Evolutionary conservation across 2,329 filamentous ascomycete species (phyloP), one percentile per base, ranked within the genome.

Genomic region (Waltergamsia citrina): DNA sequence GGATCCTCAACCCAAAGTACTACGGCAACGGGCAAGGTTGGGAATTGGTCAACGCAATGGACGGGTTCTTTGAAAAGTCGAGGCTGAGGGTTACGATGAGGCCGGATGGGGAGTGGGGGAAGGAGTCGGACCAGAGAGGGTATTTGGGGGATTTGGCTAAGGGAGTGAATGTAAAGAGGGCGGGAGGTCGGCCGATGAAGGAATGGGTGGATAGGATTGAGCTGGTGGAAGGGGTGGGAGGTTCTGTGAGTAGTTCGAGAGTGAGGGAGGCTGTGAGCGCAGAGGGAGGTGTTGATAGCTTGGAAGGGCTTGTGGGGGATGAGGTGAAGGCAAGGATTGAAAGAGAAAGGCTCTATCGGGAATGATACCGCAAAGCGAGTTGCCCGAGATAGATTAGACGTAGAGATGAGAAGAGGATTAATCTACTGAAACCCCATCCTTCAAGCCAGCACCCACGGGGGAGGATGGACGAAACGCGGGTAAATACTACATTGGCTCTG

Each of bases 1-100:
- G 84, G 15, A 74, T 90, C 34, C 73, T 84, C 35, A 65, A 83
- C 32, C 70, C 80, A 1, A 84, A 81, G 51, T 90, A 90, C 56
- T 85, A 86, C 49, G 51, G 35, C 16, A n/a, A n/a, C n/a, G n/a
- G 37, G 27, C 6, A 18, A 35, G 4, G 33, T 38, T 10, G 34
- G 36, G 3, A 71, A 81, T 41, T 62, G 73, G 10, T 55, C 53
- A 0, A 71, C 72, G 0, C 61, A n/a, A n/a, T 90, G 3, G 60
- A 60, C 2, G 74, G 75, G 0, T 83, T 86, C 48, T 78, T 88
- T 41, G 57, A 60, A 2, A 64, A 65, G 10, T 72, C 84, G 34
- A 62, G 64, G 36, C 54, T 88, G 34, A 63, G 74, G 10, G 76
- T 86, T 2, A 80, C 73, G 32, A 68, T 78, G 51, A 64, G 84